These are phyloP conservation scores for Panellus pusillus DNA, from an alignment of 768 basidiomycete genomes.

Conservation along the genomic window DNA sequence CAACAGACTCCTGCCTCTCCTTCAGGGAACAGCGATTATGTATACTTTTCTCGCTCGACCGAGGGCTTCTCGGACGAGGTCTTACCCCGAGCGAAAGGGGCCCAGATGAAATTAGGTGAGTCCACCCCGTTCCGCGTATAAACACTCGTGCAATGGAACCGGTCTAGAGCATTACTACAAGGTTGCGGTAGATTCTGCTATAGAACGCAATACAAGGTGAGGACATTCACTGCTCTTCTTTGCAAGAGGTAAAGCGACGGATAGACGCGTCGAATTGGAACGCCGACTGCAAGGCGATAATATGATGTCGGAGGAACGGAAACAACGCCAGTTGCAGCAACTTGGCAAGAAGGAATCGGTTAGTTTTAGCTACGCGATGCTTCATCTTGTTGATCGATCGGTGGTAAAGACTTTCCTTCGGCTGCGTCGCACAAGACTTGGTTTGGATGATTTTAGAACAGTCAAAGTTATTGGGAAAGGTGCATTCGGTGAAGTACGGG, in stretches of 20 bases:
- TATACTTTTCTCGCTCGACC: slow-evolving; percentile 86
- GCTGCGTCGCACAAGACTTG: slow-evolving; percentile 84
- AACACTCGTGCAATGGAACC: no score
- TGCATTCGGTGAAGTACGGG: slow-evolving; percentile 91
- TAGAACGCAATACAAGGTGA: slow-evolving; percentile 90
- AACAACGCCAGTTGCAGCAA: slow-evolving; percentile 78
- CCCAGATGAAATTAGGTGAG: slow-evolving; percentile 68
- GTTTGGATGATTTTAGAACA: slow-evolving; percentile 89
- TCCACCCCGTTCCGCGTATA: no score
- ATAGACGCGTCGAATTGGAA: slow-evolving; percentile 85
- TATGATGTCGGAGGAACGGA: slow-evolving; percentile 78
- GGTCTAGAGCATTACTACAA: slow-evolving; percentile 92
- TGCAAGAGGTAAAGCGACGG: background rate
- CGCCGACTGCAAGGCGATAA: slow-evolving; percentile 70
- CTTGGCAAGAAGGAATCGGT: slow-evolving; percentile 82
- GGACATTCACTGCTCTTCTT: no score
- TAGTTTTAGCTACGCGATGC: background rate
- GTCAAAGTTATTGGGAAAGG: slow-evolving; percentile 99
- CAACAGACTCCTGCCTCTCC: slow-evolving; percentile 9
- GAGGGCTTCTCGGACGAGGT: slow-evolving; percentile 78
- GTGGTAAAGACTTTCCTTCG: slow-evolving; percentile 65
- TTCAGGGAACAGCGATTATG: slow-evolving; percentile 59
- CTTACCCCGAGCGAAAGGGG: slow-evolving; percentile 80
- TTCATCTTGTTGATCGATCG: background rate
- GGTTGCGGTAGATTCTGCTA: slow-evolving; percentile 92